A percentile compares a stretch with the other conserved stretches of the same genome.
Evolutionary conservation across 495 filamentous ascomycete genomes (phyloP).

Genomic region (Talaromyces ruber): DNA sequence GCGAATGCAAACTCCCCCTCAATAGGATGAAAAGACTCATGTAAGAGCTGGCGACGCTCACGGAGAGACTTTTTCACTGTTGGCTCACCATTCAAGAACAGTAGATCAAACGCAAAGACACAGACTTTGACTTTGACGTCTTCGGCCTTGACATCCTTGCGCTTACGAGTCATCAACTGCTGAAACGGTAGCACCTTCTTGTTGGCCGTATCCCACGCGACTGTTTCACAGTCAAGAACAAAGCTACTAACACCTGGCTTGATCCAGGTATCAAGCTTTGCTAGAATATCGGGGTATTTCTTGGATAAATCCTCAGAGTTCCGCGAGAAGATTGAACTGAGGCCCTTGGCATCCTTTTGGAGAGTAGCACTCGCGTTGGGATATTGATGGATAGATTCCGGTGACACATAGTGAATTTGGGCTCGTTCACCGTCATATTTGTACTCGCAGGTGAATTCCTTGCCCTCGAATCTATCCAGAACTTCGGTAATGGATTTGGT

Average conservation of each 20-base stretch:
- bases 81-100: slow-evolving; percentile 89
- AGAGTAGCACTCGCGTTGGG: slow-evolving; percentile 35
- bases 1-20: slow-evolving; percentile 93
- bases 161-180: slow-evolving; percentile 94
- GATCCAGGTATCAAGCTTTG: slow-evolving; percentile 79
- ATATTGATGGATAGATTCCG: slow-evolving; percentile 62
- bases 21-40: slow-evolving; percentile 60
- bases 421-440: slow-evolving; percentile 97
- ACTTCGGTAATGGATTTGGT: slow-evolving; percentile 99
- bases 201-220: slow-evolving; percentile 89
- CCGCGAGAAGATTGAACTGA: slow-evolving; percentile 88
- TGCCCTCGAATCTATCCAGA: slow-evolving; percentile 89
- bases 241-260: slow-evolving; percentile 86
- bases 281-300: slow-evolving; percentile 94
- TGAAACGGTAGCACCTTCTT: slow-evolving; percentile 97
- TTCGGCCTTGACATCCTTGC: slow-evolving; percentile 94
- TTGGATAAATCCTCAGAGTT: slow-evolving; percentile 95
- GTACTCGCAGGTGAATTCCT: slow-evolving; percentile 96
- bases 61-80: slow-evolving; percentile 80
- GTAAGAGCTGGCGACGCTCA: slow-evolving; percentile 71
- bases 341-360: slow-evolving; percentile 48
- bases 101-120: slow-evolving; percentile 92
- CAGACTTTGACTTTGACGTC: slow-evolving; percentile 97
- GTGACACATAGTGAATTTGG: slow-evolving; percentile 93
- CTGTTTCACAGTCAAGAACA: slow-evolving; percentile 94